Percentiles rank a stretch among this genome's conserved stretches.
Conservation (phyloP, 2,329 filamentous ascomycete genomes). For the Phyllachora maydis region DNA sequence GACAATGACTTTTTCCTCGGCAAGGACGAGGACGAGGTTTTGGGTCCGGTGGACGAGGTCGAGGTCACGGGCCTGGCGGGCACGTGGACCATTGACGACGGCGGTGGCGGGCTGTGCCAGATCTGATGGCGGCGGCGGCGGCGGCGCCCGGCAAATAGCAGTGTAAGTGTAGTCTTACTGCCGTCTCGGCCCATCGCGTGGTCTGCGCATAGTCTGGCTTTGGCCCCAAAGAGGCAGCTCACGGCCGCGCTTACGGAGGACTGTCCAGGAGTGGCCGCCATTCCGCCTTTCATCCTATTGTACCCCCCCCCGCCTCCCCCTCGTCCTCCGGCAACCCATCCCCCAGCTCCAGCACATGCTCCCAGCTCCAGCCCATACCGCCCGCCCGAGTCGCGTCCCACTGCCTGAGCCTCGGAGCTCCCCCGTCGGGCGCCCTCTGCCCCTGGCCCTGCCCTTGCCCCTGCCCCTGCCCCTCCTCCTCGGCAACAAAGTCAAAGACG, state of each 20-base stretch:
- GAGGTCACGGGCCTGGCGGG: conserved; percentile 52
- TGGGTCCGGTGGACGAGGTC: conserved; percentile 22
- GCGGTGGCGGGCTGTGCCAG: conserved; percentile 43
- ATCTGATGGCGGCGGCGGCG: too few species aligned
- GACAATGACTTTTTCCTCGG: conserved; percentile 36
- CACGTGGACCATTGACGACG: conserved; percentile 75
- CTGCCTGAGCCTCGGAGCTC: neutral
- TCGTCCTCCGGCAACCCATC: conserved; percentile 8
- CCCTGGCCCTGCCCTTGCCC: conserved; percentile 8
- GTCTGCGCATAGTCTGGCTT: too few species aligned
- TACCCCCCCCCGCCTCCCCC: too few species aligned
- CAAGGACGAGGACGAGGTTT: conserved; percentile 24
- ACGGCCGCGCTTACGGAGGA: too few species aligned
- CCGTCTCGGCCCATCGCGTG: too few species aligned
- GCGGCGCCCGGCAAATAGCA: too few species aligned
- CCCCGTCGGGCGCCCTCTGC: neutral
- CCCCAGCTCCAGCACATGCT: conserved; percentile 11
- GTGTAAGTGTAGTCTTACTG: too few species aligned
- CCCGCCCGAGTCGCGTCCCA: conserved; percentile 25
- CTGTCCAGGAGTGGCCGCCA: too few species aligned
- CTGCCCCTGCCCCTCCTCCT: conserved; percentile 6
- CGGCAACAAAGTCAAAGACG: conserved; percentile 28
- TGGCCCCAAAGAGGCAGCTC: too few species aligned
- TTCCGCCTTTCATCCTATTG: too few species aligned
- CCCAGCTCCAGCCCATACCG: conserved; percentile 26